Evolutionary conservation across 495 filamentous ascomycete genomes (phyloP).

Genomic region (Niebla homalea): DNA sequence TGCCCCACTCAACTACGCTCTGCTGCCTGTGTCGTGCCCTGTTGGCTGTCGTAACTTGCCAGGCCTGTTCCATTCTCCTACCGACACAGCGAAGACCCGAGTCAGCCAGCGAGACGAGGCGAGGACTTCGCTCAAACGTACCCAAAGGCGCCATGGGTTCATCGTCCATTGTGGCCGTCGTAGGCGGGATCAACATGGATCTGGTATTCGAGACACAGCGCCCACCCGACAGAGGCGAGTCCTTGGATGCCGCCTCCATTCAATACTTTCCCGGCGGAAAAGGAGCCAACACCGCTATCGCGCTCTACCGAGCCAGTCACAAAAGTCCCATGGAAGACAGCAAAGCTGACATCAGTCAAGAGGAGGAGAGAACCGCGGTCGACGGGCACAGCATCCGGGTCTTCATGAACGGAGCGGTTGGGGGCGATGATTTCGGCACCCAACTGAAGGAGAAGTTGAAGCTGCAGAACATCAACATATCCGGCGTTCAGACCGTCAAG

Average conservation of each 20-base stretch:
- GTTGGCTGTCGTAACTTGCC: no score
- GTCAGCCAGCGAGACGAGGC: no score
- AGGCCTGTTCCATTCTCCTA: no score
- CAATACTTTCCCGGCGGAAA: constrained; percentile 74
- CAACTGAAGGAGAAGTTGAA: constrained; percentile 20
- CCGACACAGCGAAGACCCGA: no score
- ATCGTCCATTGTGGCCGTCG: constrained; percentile 58
- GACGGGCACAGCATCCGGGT: constrained; percentile 33
- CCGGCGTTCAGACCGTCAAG: constrained; percentile 33
- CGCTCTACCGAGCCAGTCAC: constrained; percentile 48
- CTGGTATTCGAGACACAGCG: constrained; percentile 72
- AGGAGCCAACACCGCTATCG: constrained; percentile 85
- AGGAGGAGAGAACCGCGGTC: no score
- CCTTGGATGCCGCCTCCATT: constrained; percentile 65
- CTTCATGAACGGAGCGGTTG: constrained; percentile 73
- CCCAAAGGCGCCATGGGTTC: no score
- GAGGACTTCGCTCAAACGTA: no score
- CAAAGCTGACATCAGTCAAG: no score
- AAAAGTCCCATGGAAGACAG: constrained; percentile 9
- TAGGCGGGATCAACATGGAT: constrained; percentile 85
- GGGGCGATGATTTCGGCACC: constrained; percentile 22
- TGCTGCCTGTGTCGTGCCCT: no score
- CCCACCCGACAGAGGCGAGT: constrained; percentile 69
- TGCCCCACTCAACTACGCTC: no score
- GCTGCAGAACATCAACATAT: constrained; percentile 47